Conservation (phyloP, 116 monocot genomes). For the Cymodocea nodosa region DNA sequence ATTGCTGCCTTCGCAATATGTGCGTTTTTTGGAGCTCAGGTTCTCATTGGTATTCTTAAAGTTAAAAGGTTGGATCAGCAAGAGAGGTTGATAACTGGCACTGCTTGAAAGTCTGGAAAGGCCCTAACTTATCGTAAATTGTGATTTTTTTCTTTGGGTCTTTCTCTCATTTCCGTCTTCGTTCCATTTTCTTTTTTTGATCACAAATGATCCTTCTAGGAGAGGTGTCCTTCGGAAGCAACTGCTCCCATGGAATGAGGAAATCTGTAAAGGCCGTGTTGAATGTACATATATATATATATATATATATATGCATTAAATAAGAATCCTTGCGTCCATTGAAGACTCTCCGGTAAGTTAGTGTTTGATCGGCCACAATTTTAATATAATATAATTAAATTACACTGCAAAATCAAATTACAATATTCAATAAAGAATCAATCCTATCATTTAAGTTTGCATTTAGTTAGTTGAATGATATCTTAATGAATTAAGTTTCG, state of each 20-base stretch:
- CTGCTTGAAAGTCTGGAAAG: constrained; percentile 33
- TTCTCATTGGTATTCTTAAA: constrained; percentile 69
- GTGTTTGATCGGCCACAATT: too few species aligned
- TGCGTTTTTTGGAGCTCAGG: constrained; percentile 73
- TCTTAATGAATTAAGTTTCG: too few species aligned
- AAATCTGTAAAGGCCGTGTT: constrained; percentile 2
- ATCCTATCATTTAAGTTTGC: too few species aligned
- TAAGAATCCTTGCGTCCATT: neutral
- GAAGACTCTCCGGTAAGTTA: neutral
- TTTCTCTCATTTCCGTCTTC: neutral
- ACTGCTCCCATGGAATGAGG: neutral
- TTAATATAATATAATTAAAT: too few species aligned
- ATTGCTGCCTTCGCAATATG: constrained; percentile 45
- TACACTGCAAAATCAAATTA: too few species aligned
- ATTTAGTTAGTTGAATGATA: too few species aligned
- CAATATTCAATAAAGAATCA: too few species aligned
- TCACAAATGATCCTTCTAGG: neutral
- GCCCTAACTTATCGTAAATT: neutral
- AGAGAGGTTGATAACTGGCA: constrained; percentile 82
- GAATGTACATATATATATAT: neutral
- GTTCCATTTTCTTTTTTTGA: neutral
- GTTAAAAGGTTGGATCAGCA: constrained; percentile 69
- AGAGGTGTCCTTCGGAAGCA: neutral
- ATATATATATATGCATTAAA: too few species aligned
- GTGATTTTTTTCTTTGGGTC: neutral